Base-by-base conservation (phyloP, 495 filamentous ascomycete species). In the Penicillium canescens region DNA sequence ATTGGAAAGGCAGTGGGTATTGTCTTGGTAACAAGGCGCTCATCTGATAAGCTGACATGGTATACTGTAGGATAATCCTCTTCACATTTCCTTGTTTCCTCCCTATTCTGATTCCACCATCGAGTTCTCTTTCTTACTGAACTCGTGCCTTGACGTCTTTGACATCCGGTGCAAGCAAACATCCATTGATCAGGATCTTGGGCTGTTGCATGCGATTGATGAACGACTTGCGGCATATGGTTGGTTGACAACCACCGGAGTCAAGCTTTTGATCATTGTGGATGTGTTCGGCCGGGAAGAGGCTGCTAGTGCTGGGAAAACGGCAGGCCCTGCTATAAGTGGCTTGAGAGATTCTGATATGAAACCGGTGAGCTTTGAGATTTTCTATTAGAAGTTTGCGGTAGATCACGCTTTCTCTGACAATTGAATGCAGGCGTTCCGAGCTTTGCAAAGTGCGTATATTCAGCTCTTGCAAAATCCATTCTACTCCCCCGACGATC, bases 231-330 rank as follows among this genome's bases (percentile, higher is more conserved):
- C 91, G 14, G 84, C 87, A 50, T 98, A 97, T 76, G 94, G 94
- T 54, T 98, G 90, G 84, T 78, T 96, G 63, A 98, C 94, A n/a
- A 97, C 96, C 68, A 98, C 95, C 6, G 93, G 92, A 6, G 84
- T 93, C 26, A 92, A 90, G 68, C 82, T 98, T 57, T 83, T 97
- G 26, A 83, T 90, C 36, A 83, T 96, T 1, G 87, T 98, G 12
- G 94, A 98, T 67, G 85, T 95, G 76, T 80, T 87, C 44, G 92
- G 92, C 1, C 71, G 80, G 41, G 65, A 65, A 55, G 56, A 50
- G 42, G 51, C 43, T 46, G 35, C 61, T 52, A 26, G 61, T 42
- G 23, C 60, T 42, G 57, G 68, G 26, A 70, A 53, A 38, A 50
- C 54, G 38, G 58, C 75, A 62, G 61, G 60, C 18, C 31, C 72